A percentile compares a stretch with the other conserved stretches of the same genome.
These are phyloP conservation scores for Penicillium sp. DNA, from an alignment of 2,329 filamentous ascomycete genomes.

Conservation along the genomic window DNA sequence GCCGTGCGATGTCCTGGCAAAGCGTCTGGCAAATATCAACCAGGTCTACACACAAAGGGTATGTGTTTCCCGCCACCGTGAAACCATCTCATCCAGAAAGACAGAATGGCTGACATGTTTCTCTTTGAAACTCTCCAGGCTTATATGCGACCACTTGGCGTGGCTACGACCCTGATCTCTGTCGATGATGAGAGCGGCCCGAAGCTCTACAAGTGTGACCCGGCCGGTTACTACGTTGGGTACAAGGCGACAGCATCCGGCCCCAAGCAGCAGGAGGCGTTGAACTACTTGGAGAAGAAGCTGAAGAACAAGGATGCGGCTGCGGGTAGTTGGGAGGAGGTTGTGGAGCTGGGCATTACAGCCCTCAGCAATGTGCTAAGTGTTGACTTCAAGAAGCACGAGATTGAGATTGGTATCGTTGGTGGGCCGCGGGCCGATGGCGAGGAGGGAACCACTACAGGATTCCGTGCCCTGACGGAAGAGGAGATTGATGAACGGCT, in stretches of 20 bases:
- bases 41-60: conserved; percentile 98
- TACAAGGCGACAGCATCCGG: conserved; percentile 98
- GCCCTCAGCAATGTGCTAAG: conserved; percentile 94
- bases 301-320: conserved; percentile 98
- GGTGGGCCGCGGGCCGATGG: conserved; percentile 82
- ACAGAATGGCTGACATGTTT: conserved; percentile 5
- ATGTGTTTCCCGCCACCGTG: conserved; percentile 34
- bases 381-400: conserved; percentile 99
- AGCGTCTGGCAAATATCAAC: conserved; percentile 97
- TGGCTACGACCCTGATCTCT: conserved; percentile 92
- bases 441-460: conserved; percentile 73
- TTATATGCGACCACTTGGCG: conserved; percentile 96
- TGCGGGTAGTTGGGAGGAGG: conserved; percentile 91
- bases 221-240: conserved; percentile 94
- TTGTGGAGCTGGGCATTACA: conserved; percentile 94
- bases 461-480: conserved; percentile 87
- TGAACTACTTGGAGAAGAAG: conserved; percentile 99
- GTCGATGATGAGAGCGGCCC: conserved; percentile 89
- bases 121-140: conserved; percentile 54
- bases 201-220: conserved; percentile 97
- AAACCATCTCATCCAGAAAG: neutral
- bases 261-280: conserved; percentile 96
- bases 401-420: conserved; percentile 97
- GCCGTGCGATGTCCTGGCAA: conserved; percentile 94
- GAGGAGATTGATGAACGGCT: conserved; percentile 98